Conservation (phyloP, 495 filamentous ascomycete species). For the Diplogelasinospora grovesii region DNA sequence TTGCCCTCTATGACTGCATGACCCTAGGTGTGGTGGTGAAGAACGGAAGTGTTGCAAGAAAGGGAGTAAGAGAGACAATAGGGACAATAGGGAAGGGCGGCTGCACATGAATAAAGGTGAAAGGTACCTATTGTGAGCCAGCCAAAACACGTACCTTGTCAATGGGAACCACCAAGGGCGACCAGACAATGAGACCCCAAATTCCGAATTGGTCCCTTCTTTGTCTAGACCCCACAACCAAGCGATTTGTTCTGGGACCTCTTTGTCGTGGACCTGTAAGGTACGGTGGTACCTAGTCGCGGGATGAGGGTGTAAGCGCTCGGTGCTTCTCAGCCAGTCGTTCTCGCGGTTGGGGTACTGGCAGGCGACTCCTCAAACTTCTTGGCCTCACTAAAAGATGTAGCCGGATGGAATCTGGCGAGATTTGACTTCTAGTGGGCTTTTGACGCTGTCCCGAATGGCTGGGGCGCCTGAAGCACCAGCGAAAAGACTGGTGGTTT, state of each 20-base stretch:
- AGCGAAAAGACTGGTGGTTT: background rate
- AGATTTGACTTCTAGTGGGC: too few species aligned
- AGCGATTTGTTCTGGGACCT: slow-evolving; percentile 1
- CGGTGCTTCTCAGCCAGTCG: slow-evolving; percentile 17
- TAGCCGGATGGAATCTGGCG: background rate
- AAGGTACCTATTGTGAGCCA: background rate
- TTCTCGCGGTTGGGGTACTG: slow-evolving; percentile 8
- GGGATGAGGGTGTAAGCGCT: slow-evolving; percentile 12
- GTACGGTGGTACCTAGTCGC: background rate
- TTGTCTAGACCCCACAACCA: slow-evolving; percentile 8
- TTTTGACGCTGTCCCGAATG: too few species aligned
- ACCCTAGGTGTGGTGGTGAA: slow-evolving; percentile 8
- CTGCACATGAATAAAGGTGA: background rate
- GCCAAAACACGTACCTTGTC: too few species aligned
- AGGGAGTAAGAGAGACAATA: slow-evolving; percentile 16
- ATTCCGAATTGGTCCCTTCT: background rate
- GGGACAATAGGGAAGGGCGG: slow-evolving; percentile 5
- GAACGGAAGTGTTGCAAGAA: slow-evolving; percentile 8
- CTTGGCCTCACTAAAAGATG: background rate
- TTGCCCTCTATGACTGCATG: slow-evolving; percentile 12
- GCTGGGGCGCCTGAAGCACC: background rate
- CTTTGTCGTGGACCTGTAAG: slow-evolving; percentile 9
- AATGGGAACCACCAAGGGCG: too few species aligned
- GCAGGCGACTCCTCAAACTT: slow-evolving; percentile 19
- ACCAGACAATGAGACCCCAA: slow-evolving; percentile 3